Percentiles rank a stretch among this genome's conserved stretches.
These are phyloP conservation scores for Senecio squalidus DNA, from an alignment of 140 eudicot species.

Conservation along the genomic window DNA sequence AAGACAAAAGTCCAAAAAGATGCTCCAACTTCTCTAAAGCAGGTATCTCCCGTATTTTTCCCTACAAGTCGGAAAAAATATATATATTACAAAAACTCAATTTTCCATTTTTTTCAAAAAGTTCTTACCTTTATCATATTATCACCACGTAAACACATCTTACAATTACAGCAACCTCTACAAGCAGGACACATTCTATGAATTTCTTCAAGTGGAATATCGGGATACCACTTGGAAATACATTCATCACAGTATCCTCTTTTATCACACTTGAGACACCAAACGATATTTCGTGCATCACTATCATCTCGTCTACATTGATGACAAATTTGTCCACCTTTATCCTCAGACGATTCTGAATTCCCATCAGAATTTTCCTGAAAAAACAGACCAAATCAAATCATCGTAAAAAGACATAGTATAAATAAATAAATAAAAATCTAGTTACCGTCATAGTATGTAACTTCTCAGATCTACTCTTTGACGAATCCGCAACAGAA, in stretches of 20 bases:
- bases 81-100: background rate
- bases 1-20: slow-evolving; percentile 69
- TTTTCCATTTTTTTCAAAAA: background rate
- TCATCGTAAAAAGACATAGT: background rate
- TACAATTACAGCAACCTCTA: slow-evolving; percentile 85
- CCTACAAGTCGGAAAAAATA: slow-evolving; percentile 39
- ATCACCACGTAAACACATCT: slow-evolving; percentile 77
- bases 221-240: slow-evolving; percentile 82
- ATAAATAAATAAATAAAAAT: slow-evolving; percentile 3
- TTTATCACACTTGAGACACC: slow-evolving; percentile 86
- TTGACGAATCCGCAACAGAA: slow-evolving; percentile 62
- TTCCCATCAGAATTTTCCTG: slow-evolving; percentile 77
- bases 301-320: slow-evolving; percentile 64
- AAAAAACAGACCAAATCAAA: slow-evolving; percentile 4
- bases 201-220: slow-evolving; percentile 63
- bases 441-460: slow-evolving; percentile 47
- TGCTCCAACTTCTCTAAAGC: slow-evolving; percentile 83
- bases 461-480: slow-evolving; percentile 62
- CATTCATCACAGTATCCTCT: slow-evolving; percentile 92
- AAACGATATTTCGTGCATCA: slow-evolving; percentile 39
- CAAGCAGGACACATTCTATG: slow-evolving; percentile 87
- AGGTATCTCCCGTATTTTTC: slow-evolving; percentile 79
- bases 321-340: slow-evolving; percentile 82
- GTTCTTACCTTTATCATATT: slow-evolving; percentile 74
- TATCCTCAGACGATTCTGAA: slow-evolving; percentile 75